Conservation (phyloP, 1,284 basidiomycete genomes). For the Cryptococcus sp. region DNA sequence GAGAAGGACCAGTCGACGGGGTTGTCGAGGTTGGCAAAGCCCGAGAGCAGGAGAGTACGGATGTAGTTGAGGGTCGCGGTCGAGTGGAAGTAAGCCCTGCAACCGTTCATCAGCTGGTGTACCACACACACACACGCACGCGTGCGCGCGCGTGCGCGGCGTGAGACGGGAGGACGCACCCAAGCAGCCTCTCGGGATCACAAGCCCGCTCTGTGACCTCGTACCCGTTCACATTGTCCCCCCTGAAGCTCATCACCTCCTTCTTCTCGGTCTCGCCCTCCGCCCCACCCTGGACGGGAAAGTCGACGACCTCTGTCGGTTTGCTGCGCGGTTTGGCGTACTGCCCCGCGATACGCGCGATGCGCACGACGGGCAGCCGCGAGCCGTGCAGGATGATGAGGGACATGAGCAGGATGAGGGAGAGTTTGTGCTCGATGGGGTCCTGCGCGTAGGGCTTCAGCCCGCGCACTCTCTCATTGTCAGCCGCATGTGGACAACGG, state of each 20-base stretch:
- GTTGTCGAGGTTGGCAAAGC: constrained; percentile 86
- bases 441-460: constrained; percentile 54
- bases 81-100: constrained; percentile 92
- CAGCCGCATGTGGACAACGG: constrained; percentile 10
- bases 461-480: neutral
- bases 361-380: constrained; percentile 83
- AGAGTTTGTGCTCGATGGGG: constrained; percentile 91
- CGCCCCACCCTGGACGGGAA: constrained; percentile 57
- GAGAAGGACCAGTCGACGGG: constrained; percentile 88
- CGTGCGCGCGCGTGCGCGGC: too few species aligned
- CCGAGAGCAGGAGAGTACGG: constrained; percentile 79
- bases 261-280: constrained; percentile 31
- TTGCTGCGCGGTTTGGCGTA: constrained; percentile 95
- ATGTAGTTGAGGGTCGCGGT: constrained; percentile 90
- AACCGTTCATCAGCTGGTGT: neutral
- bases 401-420: constrained; percentile 90
- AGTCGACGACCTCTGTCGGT: constrained; percentile 65
- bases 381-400: constrained; percentile 92
- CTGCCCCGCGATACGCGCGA: constrained; percentile 90
- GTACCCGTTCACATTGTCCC: constrained; percentile 93
- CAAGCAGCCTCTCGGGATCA: constrained; percentile 77
- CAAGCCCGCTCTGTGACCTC: constrained; percentile 68
- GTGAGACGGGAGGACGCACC: constrained; percentile 26
- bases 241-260: constrained; percentile 57
- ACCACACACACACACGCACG: too few species aligned